These are phyloP conservation scores for Beauveria rudraprayagi DNA, from an alignment of 2,329 filamentous ascomycete species.

Conservation along the genomic window DNA sequence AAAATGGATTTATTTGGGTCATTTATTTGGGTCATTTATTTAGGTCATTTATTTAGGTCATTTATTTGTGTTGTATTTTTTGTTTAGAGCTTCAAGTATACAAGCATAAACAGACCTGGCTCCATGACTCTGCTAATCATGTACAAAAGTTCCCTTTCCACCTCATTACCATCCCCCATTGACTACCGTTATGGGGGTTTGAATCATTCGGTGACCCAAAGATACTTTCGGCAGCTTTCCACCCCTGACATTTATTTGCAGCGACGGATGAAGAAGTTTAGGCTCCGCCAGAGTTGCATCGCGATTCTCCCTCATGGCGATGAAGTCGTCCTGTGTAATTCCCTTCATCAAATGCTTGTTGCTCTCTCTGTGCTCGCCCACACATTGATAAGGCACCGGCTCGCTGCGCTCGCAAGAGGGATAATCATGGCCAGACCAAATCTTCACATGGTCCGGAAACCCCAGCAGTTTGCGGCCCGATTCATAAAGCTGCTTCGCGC, in stretches of 20 bases:
- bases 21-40: too few relatives aligned
- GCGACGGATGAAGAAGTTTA: constrained; percentile 35
- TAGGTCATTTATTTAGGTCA: too few relatives aligned
- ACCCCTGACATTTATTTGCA: constrained; percentile 43
- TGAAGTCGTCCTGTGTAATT: constrained; percentile 32
- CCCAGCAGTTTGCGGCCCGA: constrained; percentile 32
- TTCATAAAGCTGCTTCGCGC: constrained; percentile 30
- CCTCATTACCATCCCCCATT: neutral
- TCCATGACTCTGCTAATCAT: neutral
- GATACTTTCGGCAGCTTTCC: constrained; percentile 33
- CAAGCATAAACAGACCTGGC: too few relatives aligned
- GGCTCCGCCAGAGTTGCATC: constrained; percentile 34
- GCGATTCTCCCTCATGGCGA: constrained; percentile 30
- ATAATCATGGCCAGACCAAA: constrained; percentile 47
- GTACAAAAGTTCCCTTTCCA: too few relatives aligned
- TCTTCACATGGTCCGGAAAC: constrained; percentile 30
- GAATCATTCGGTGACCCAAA: neutral
- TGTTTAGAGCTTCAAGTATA: too few relatives aligned
- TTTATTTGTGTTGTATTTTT: too few relatives aligned
- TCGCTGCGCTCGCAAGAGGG: constrained; percentile 26
- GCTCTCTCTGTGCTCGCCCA: constrained; percentile 30
- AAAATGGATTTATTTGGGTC: too few relatives aligned
- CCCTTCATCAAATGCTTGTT: constrained; percentile 38
- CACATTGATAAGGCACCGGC: constrained; percentile 32
- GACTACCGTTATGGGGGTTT: neutral